A percentile compares a stretch with the other conserved stretches of the same genome.
Evolutionary conservation across 2,329 filamentous ascomycete species (phyloP).

Genomic region (Cercospora zeae-maydis): DNA sequence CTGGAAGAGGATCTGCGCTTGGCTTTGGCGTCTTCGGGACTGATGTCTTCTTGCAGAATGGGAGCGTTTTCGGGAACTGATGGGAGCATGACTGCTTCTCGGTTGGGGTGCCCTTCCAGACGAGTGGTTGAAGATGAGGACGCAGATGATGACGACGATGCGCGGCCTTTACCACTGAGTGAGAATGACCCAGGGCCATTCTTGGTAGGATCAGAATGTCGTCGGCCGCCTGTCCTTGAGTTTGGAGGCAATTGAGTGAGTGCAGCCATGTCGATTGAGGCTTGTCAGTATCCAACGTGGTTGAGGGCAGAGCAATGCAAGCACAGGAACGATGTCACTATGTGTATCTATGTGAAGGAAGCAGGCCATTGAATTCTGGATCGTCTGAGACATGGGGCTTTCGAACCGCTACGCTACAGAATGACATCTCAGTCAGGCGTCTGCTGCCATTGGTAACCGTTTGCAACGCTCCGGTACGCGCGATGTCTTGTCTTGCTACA

Average conservation of each 20-base stretch:
- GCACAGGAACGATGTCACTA: not conserved
- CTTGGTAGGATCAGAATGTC: constrained; percentile 3
- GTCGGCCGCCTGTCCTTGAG: not conserved
- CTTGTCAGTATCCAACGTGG: not conserved
- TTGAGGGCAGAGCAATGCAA: not conserved
- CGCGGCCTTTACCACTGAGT: not conserved
- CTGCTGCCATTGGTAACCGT: constrained; percentile 5
- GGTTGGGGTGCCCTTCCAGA: not conserved
- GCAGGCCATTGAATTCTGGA: not conserved
- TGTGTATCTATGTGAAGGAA: constrained; percentile 4
- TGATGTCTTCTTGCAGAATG: constrained; percentile 1
- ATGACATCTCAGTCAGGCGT: not conserved
- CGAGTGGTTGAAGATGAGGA: not conserved
- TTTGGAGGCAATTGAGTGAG: constrained; percentile 2
- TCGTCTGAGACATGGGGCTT: constrained; percentile 10
- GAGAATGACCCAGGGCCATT: not conserved
- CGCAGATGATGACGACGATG: not conserved
- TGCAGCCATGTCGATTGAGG: not conserved
- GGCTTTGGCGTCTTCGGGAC: not conserved
- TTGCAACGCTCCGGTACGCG: not conserved
- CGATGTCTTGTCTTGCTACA: not conserved
- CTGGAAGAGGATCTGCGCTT: not conserved
- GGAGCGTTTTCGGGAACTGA: constrained; percentile 2
- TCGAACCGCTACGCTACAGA: not conserved
- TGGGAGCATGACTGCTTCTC: constrained; percentile 3